Evolutionary conservation across 176 grass and related monocot genomes (phyloP).

Genomic region (Paspalum notatum): DNA sequence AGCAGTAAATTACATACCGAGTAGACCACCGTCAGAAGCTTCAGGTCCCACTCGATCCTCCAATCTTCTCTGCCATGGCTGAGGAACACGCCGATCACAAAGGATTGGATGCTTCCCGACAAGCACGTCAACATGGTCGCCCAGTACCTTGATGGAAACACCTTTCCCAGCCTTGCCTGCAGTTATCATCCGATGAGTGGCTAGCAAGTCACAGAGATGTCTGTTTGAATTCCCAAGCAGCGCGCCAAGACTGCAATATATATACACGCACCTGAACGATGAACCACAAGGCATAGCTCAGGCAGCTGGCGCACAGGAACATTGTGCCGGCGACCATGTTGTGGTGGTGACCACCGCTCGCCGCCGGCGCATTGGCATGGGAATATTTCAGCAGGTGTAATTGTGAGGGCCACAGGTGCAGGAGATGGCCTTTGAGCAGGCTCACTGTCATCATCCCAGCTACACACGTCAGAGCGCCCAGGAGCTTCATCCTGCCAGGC

Average conservation of each 20-base stretch:
- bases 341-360: background rate
- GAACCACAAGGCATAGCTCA: constrained; percentile 44
- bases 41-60: too few relatives aligned
- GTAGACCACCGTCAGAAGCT: too few relatives aligned
- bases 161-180: too few relatives aligned
- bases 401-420: constrained; percentile 1
- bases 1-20: too few relatives aligned
- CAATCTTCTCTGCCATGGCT: too few relatives aligned
- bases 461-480: constrained; percentile 25
- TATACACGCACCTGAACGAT: constrained; percentile 18
- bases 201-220: too few relatives aligned
- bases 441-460: constrained; percentile 31
- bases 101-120: too few relatives aligned
- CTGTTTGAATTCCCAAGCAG: too few relatives aligned
- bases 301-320: constrained; percentile 30
- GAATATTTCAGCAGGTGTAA: background rate
- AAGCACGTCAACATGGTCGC: too few relatives aligned
- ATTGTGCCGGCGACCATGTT: constrained; percentile 28
- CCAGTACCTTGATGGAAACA: too few relatives aligned
- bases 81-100: too few relatives aligned
- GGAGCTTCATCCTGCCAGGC: constrained; percentile 24
- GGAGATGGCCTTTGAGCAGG: constrained; percentile 5
- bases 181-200: too few relatives aligned
- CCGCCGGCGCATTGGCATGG: background rate
- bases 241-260: background rate